Evolutionary conservation across 1,284 basidiomycete genomes (phyloP).

Genomic region (Malassezia equina): DNA sequence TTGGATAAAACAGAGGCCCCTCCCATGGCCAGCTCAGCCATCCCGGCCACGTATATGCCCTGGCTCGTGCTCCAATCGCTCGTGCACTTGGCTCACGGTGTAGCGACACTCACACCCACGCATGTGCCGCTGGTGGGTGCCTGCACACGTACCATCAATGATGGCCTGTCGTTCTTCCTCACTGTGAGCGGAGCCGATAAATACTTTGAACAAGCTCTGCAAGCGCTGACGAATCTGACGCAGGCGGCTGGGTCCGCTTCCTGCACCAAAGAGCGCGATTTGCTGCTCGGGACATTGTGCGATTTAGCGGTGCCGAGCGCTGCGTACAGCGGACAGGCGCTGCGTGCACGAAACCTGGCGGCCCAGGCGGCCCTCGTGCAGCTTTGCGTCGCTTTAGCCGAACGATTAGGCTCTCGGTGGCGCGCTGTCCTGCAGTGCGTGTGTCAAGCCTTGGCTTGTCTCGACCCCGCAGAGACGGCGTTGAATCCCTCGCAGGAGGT

Average conservation of each 20-base stretch:
- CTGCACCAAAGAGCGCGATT: constrained; percentile 76
- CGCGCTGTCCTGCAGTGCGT: constrained; percentile 67
- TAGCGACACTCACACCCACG: constrained; percentile 51
- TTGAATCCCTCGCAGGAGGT: background rate
- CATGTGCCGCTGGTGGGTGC: constrained; percentile 62
- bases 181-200: constrained; percentile 77
- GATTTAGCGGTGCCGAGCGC: constrained; percentile 9
- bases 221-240: constrained; percentile 71
- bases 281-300: constrained; percentile 63
- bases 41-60: constrained; percentile 64
- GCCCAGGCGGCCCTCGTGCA: constrained; percentile 74
- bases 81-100: constrained; percentile 74
- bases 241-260: constrained; percentile 80
- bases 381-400: constrained; percentile 70
- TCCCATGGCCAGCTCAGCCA: constrained; percentile 62
- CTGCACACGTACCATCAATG: constrained; percentile 80
- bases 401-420: constrained; percentile 77
- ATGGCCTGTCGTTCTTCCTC: constrained; percentile 76
- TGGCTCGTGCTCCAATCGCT: constrained; percentile 81
- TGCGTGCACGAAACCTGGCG: constrained; percentile 79
- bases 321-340: constrained; percentile 45
- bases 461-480: constrained; percentile 2
- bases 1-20: constrained; percentile 71
- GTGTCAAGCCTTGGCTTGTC: constrained; percentile 23
- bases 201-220: constrained; percentile 71